phyloP scores from a whole-genome alignment of 768 basidiomycete species.

The Suillus variegatus region DNA sequence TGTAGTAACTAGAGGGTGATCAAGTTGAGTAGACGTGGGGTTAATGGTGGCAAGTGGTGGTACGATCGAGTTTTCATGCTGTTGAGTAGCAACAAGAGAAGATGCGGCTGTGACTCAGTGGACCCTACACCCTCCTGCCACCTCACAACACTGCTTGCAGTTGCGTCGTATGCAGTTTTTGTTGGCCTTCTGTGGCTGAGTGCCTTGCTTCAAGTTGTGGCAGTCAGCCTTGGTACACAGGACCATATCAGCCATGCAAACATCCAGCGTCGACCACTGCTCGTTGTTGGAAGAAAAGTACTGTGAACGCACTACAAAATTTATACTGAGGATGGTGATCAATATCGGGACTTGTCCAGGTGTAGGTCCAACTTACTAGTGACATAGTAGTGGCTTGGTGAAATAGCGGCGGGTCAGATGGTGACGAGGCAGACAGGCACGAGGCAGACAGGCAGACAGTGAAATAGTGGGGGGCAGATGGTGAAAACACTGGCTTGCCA shows the following conservation, averaged over 20 bases:
- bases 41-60: not conserved
- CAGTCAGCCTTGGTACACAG: not conserved
- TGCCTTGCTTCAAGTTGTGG: not conserved
- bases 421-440: no score
- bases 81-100: not conserved
- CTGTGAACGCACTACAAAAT: not conserved
- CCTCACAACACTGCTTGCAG: slow-evolving; percentile 1
- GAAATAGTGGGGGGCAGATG: not conserved
- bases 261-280: no score
- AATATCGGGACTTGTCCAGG: not conserved
- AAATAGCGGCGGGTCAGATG: not conserved
- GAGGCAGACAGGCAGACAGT: no score
- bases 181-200: not conserved
- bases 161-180: not conserved
- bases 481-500: not conserved
- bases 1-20: not conserved
- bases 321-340: slow-evolving; percentile 1
- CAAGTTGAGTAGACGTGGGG: not conserved
- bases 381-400: not conserved
- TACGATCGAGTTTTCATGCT: not conserved
- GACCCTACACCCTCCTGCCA: not conserved
- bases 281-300: no score
- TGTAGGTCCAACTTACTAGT: not conserved
- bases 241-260: not conserved
- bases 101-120: not conserved